Conservation (phyloP, 495 filamentous ascomycete species). For the Geopyxis carbonaria region DNA sequence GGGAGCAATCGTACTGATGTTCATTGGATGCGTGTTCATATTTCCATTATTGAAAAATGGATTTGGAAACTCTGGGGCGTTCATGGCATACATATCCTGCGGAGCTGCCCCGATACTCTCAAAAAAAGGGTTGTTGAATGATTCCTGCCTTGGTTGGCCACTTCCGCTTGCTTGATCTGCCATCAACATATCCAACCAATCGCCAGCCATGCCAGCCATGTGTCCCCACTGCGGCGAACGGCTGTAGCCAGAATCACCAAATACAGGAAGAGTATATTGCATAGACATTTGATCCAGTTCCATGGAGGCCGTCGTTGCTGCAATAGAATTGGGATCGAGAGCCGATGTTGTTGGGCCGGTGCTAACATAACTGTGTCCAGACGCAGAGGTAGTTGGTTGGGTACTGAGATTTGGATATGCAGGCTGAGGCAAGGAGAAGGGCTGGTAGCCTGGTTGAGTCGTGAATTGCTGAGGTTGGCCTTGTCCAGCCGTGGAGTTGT, state of each 20-base stretch:
- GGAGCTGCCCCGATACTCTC: slow-evolving; percentile 8
- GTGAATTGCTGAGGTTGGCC: slow-evolving; percentile 29
- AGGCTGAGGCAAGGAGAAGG: slow-evolving; percentile 41
- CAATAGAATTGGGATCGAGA: slow-evolving; percentile 25
- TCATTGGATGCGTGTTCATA: slow-evolving; percentile 55
- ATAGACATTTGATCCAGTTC: slow-evolving; percentile 55
- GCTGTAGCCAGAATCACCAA: slow-evolving; percentile 60
- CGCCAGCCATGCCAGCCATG: slow-evolving; percentile 48
- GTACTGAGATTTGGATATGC: slow-evolving; percentile 30
- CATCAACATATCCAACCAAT: slow-evolving; percentile 25
- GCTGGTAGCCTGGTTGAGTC: slow-evolving; percentile 33
- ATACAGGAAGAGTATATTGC: slow-evolving; percentile 61
- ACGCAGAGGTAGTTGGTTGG: slow-evolving; percentile 30
- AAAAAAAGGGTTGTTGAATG: too few relatives aligned
- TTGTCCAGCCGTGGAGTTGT: neutral
- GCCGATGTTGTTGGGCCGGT: slow-evolving; percentile 28
- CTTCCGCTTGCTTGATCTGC: neutral
- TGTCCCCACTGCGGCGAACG: slow-evolving; percentile 55
- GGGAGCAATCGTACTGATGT: slow-evolving; percentile 76
- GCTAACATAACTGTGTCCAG: slow-evolving; percentile 27
- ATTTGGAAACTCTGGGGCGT: neutral
- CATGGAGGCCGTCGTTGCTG: slow-evolving; percentile 31
- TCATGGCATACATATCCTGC: slow-evolving; percentile 20
- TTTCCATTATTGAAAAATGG: neutral
- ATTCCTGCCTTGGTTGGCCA: slow-evolving; percentile 24